Evolutionary conservation across 2,329 filamentous ascomycete species (phyloP).

Genomic region (Stagonosporopsis tanaceti): DNA sequence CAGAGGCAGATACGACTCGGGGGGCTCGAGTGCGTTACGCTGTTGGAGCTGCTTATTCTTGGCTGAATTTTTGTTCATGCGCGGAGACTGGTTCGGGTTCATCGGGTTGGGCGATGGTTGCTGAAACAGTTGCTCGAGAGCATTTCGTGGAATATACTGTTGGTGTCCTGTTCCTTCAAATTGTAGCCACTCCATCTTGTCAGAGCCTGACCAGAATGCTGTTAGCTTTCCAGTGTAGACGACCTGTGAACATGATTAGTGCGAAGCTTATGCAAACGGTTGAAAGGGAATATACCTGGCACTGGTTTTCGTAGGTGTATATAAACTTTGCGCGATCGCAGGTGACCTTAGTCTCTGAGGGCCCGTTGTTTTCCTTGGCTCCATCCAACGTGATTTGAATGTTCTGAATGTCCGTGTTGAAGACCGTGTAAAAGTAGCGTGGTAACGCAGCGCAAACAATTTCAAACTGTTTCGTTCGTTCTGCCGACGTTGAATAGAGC

Average conservation of each 20-base stretch:
- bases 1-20: constrained; percentile 54
- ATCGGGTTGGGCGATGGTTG: constrained; percentile 56
- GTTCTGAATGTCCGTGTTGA: constrained; percentile 80
- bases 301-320: constrained; percentile 86
- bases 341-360: constrained; percentile 76
- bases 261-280: not conserved
- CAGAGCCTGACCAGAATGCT: constrained; percentile 77
- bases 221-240: constrained; percentile 79
- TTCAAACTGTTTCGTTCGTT: constrained; percentile 82
- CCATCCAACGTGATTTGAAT: constrained; percentile 87
- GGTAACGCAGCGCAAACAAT: constrained; percentile 82
- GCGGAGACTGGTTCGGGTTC: constrained; percentile 65
- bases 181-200: constrained; percentile 85
- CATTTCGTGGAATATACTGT: constrained; percentile 80
- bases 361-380: constrained; percentile 63
- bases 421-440: constrained; percentile 89
- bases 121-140: constrained; percentile 56
- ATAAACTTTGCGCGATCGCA: constrained; percentile 80
- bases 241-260: constrained; percentile 61
- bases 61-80: constrained; percentile 62
- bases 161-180: constrained; percentile 79
- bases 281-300: constrained; percentile 68
- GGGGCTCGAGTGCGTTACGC: constrained; percentile 33
- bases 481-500: constrained; percentile 62
- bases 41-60: constrained; percentile 57